A percentile compares a stretch with the other conserved stretches of the same genome.
phyloP scores from a whole-genome alignment of 371 early-diverging fungal genomes.

The Mortierella sp. region DNA sequence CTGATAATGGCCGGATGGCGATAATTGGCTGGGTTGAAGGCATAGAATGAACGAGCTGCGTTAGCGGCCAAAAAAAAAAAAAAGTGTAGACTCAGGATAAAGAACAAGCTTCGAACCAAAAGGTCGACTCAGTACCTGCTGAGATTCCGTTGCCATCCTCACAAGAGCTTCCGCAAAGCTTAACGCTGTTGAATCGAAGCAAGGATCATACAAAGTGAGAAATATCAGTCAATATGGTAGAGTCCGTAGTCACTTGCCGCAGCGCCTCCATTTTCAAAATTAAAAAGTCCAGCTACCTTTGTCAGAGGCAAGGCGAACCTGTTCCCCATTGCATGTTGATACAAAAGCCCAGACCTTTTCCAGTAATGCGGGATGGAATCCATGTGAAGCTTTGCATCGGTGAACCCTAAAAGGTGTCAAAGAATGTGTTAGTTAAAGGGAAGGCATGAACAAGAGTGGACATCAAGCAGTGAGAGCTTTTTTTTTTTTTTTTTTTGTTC shows the following conservation, averaged over 20 bases:
- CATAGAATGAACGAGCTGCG: too few species aligned
- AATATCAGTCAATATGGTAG: slow-evolving; percentile 5
- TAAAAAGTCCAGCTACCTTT: slow-evolving; percentile 47
- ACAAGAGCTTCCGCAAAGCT: slow-evolving; percentile 60
- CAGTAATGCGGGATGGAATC: slow-evolving; percentile 47
- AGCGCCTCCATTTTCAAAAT: slow-evolving; percentile 16
- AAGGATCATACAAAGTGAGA: slow-evolving; percentile 6
- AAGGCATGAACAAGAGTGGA: neutral
- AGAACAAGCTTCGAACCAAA: too few species aligned
- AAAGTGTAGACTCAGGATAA: neutral
- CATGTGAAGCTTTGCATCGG: slow-evolving; percentile 48
- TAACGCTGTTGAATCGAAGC: slow-evolving; percentile 39
- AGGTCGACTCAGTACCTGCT: slow-evolving; percentile 23
- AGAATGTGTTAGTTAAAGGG: too few species aligned
- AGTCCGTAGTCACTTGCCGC: slow-evolving; percentile 27
- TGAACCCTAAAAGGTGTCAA: slow-evolving; percentile 18
- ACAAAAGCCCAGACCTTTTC: slow-evolving; percentile 58
- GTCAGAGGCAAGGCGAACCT: slow-evolving; percentile 55
- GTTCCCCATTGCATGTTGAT: slow-evolving; percentile 57
- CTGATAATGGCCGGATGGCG: slow-evolving; percentile 55
- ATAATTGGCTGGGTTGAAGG: slow-evolving; percentile 57
- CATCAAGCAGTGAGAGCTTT: too few species aligned
- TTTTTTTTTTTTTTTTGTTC: too few species aligned
- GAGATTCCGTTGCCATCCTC: slow-evolving; percentile 52
- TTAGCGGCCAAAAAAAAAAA: slow-evolving; percentile 5